phyloP scores from a whole-genome alignment of 2,329 filamentous ascomycete species.

The Metarhizium anisopliae region DNA sequence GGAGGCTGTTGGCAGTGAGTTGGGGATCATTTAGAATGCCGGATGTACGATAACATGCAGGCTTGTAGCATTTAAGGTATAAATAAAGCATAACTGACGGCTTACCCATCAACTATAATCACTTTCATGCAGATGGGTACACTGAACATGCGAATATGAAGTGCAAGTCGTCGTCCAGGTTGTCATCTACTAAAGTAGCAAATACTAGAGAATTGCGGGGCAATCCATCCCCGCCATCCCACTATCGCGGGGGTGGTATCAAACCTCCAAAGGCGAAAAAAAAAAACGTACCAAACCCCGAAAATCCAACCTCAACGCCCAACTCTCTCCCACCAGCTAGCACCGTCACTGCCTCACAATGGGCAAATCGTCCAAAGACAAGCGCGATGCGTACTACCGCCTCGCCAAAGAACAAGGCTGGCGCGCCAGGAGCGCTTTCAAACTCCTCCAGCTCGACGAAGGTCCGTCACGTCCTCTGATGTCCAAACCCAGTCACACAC shows the following conservation, averaged over 20 bases:
- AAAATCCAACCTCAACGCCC: no score
- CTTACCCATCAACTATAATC: no score
- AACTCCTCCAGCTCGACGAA: constrained; percentile 89
- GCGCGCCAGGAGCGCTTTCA: constrained; percentile 93
- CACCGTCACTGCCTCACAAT: constrained; percentile 33
- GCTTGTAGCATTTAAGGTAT: not conserved
- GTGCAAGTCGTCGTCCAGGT: no score
- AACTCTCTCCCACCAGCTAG: no score
- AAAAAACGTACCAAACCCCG: not conserved
- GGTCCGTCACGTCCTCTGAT: constrained; percentile 27
- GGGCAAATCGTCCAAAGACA: constrained; percentile 98
- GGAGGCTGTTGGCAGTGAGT: constrained; percentile 50
- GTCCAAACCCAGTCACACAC: not conserved
- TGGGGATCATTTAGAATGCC: constrained; percentile 13
- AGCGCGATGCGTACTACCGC: constrained; percentile 94
- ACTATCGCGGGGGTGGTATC: constrained; percentile 15
- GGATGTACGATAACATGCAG: not conserved
- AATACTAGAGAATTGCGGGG: not conserved
- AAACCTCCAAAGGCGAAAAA: constrained; percentile 2
- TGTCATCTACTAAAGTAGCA: no score
- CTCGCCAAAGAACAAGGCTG: constrained; percentile 98
- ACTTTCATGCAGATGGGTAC: no score
- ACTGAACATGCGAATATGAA: no score
- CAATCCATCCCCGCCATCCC: no score
- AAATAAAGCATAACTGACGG: not conserved